These are phyloP conservation scores for Dictyophora rubrovolvata DNA, from an alignment of 768 basidiomycete species.

Conservation along the genomic window DNA sequence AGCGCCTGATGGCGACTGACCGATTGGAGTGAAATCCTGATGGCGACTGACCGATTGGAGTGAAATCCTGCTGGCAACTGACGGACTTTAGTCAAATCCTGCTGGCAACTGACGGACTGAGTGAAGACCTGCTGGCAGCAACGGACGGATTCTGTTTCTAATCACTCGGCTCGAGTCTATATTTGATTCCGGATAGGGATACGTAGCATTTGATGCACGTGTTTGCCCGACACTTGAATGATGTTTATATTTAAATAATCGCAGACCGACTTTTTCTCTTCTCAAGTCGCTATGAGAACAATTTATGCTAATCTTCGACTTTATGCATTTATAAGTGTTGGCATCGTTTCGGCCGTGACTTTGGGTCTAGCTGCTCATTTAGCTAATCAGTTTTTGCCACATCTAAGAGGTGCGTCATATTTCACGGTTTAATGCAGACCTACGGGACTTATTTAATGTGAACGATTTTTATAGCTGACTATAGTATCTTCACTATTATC, in stretches of 20 bases:
- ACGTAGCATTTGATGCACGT: no score
- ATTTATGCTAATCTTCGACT: not conserved
- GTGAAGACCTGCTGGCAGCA: no score
- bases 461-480: constrained; percentile 40
- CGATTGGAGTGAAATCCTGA: no score
- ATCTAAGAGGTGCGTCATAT: constrained; percentile 43
- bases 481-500: constrained; percentile 58
- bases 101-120: no score
- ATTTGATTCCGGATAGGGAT: no score
- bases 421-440: not conserved
- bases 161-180: no score
- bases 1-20: no score
- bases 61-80: no score
- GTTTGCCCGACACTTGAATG: not conserved
- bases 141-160: no score
- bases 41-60: no score
- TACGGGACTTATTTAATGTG: not conserved
- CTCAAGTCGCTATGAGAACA: not conserved
- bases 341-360: constrained; percentile 36
- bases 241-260: not conserved
- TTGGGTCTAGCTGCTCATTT: constrained; percentile 64
- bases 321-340: constrained; percentile 15
- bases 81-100: no score
- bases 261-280: not conserved
- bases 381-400: constrained; percentile 55